Evolutionary conservation across 495 filamentous ascomycete species (phyloP), one percentile per base, ranked within the genome.

Genomic region (Penicillium silybi): DNA sequence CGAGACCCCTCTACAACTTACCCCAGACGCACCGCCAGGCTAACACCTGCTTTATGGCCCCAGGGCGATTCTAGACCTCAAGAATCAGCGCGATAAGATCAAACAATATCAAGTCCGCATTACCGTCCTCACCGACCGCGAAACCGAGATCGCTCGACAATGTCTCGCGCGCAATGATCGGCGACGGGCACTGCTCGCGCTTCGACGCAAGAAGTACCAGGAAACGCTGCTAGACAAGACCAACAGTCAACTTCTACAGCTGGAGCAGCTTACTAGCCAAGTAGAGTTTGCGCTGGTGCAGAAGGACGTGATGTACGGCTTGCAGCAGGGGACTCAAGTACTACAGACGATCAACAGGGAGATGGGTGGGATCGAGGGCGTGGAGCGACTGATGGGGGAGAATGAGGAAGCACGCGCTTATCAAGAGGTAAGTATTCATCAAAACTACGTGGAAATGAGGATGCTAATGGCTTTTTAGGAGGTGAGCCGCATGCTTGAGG

Each of bases 141-240:
- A 98, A 68, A 92, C 84, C 22, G 82, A 78, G 34, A 85, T 91
- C 56, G 93, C 93, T n/a, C 80, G 80, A 46, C 78, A 90, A 73
- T 88, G 92, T 67, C 82, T 98, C 8, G 71, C 76, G 1, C 74
- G 77, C 35, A 81, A 84, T 64, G 87, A 97, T 70, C 88, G 88
- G 63, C 73, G 80, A 59, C 82, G 85, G 44, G 93, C 93, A 0
- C 80, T 96, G 17, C 83, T 98, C 6, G 95, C 95, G 0, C 79
- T 98, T 34, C 89, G 93, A 40, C 84, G 90, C 46, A 96, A 95
- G 70, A 98, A 97, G 68, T 98, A 96, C 77, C 95, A 98, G 65
- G 90, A 97, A 65, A 84, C 87, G 6, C 80, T 98, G 8, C 82
- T 98, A 19, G 76, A 80, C 43, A 93, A 95, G 68, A 97, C 95